Percentiles rank a stretch among this genome's conserved stretches.
Conservation (phyloP, 108 stramenopile genomes). For the Aurantiochytrium sp. region DNA sequence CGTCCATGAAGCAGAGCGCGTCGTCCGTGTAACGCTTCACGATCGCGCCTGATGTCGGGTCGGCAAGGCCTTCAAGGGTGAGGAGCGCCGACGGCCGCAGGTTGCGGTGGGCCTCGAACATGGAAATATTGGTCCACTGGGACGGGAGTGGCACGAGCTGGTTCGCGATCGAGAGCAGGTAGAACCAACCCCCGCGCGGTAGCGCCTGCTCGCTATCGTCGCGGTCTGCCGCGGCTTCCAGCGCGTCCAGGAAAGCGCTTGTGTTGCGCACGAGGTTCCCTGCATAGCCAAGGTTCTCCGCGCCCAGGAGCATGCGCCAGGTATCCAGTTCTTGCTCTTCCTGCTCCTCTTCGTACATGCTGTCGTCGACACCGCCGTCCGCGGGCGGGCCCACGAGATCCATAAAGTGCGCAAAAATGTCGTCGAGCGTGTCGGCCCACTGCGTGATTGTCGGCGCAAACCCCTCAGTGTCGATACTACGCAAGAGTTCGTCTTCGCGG, state of each 20-base stretch:
- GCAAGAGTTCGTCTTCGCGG: no score
- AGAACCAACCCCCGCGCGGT: neutral
- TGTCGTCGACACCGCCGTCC: no score
- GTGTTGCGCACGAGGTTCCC: neutral
- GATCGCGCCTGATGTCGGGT: neutral
- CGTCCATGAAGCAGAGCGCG: conserved; percentile 18
- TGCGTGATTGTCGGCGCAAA: no score
- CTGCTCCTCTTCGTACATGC: no score
- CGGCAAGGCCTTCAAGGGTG: neutral
- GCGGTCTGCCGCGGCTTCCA: neutral
- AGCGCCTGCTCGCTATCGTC: neutral
- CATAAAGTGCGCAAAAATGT: no score
- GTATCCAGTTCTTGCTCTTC: neutral
- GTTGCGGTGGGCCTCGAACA: neutral
- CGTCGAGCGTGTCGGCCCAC: no score
- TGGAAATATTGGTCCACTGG: neutral
- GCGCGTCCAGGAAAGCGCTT: neutral
- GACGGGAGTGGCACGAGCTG: neutral
- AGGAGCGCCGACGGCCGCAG: neutral
- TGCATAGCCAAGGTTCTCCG: neutral
- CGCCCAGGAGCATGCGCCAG: neutral
- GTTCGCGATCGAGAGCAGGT: neutral
- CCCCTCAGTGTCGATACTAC: no score
- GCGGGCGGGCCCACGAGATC: no score
- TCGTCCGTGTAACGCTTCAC: neutral